Evolutionary conservation across 306 rosid genomes (phyloP).

Genomic region (Prunus fruticosa): DNA sequence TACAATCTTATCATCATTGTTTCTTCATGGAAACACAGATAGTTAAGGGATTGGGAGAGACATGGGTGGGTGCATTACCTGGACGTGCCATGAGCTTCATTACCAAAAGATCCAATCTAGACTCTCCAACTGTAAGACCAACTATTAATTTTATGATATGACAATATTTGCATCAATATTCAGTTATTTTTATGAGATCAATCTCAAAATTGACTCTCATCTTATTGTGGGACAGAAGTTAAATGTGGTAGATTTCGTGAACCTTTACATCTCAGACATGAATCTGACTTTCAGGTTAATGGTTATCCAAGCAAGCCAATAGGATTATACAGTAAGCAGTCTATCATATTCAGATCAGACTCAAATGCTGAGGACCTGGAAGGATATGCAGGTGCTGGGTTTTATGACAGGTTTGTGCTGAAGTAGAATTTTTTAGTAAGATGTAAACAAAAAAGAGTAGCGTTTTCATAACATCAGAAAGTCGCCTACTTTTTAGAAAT

Average conservation of each 20-base stretch:
- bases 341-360: conserved; percentile 42
- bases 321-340: conserved; percentile 27
- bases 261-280: not conserved
- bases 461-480: not conserved
- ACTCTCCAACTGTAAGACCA: conserved; percentile 24
- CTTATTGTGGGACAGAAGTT: not conserved
- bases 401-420: conserved; percentile 33
- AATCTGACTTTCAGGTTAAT: conserved; percentile 19
- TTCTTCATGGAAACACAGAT: conserved; percentile 22
- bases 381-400: conserved; percentile 45
- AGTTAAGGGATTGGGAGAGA: conserved; percentile 40
- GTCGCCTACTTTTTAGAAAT: not conserved
- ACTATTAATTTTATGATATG: not conserved
- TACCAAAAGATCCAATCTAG: conserved; percentile 26
- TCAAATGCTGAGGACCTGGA: conserved; percentile 43
- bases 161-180: not conserved
- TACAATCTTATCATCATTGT: not conserved
- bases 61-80: conserved; percentile 31
- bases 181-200: not conserved
- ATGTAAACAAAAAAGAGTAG: not conserved
- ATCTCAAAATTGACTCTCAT: not conserved
- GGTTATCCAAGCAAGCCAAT: conserved; percentile 35
- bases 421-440: conserved; percentile 1
- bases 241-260: not conserved
- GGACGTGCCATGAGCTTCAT: conserved; percentile 39